A percentile compares a stretch with the other conserved stretches of the same genome.
These are phyloP conservation scores for Thelonectria blattea DNA, from an alignment of 2,329 filamentous ascomycete genomes.

Conservation along the genomic window DNA sequence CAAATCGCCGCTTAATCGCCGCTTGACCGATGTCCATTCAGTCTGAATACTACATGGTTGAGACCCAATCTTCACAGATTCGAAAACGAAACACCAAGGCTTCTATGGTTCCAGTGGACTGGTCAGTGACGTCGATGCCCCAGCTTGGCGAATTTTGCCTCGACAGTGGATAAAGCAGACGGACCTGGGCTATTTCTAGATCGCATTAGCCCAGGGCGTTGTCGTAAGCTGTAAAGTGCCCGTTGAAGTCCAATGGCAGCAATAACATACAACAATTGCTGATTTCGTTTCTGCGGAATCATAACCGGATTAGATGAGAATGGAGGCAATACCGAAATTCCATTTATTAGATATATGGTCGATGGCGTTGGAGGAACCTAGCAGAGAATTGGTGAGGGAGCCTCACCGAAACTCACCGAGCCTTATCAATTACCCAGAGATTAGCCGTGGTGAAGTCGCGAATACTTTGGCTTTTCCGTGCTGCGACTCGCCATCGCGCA, in stretches of 20 bases:
- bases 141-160: background rate
- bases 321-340: too few relatives aligned
- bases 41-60: background rate
- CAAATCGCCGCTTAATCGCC: background rate
- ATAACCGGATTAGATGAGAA: too few relatives aligned
- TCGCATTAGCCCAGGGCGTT: background rate
- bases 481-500: slow-evolving; percentile 12
- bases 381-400: background rate
- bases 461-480: slow-evolving; percentile 15
- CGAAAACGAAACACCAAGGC: background rate
- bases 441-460: slow-evolving; percentile 23
- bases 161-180: background rate
- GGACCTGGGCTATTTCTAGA: background rate
- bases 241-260: too few relatives aligned
- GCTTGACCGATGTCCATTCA: background rate
- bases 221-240: too few relatives aligned
- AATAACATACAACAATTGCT: too few relatives aligned
- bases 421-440: slow-evolving; percentile 14
- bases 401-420: slow-evolving; percentile 11
- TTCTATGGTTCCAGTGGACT: background rate
- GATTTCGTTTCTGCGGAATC: too few relatives aligned
- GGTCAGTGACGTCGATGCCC: background rate
- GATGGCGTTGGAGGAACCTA: background rate
- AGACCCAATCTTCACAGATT: background rate
- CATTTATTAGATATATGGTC: background rate